Evolutionary conservation across 2,329 filamentous ascomycete species (phyloP), one percentile per base, ranked within the genome.

Genomic region (Epichloe sp.): DNA sequence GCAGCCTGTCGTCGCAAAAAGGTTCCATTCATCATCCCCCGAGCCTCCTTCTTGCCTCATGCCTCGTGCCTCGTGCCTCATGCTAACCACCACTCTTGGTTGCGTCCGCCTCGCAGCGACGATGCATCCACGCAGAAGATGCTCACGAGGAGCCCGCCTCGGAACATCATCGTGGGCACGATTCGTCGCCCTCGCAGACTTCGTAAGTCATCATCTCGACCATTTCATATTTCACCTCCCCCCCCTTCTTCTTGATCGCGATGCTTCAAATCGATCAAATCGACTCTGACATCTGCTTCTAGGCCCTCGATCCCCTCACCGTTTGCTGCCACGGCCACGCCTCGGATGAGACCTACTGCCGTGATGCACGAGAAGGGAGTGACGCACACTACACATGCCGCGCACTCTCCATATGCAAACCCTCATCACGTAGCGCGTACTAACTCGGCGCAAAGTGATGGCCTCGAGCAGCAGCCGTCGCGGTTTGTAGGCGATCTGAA

Each of bases 401-500:
- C 45, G 11, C 40, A n/a, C 17, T 40, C 50, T 15, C 47, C 47
- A 21, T 40, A 44, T 43, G 26, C 36, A 26, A 38, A 21, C 4
- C 52, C 17, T 17, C 12, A 4, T 38, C 11, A 17, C 31, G 34
- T 42, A 4, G 19, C 19, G 31, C 40, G 26, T 14, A 42, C 4
- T 4, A 41, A 43, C 17, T 44, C 47, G 8, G 38, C 23, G 26
- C 47, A 49, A 8, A 41, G n/a, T 17, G 42, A 49, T 43, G 12
- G 36, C 3, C 49, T 42, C 47, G 44, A 47, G 31, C 52, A 52
- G 10, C 60, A 61, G 40, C 65, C 66, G 0, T 68, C 67, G 1
- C 73, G 78, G 6, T 81, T 80, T 50, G 73, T 81, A 38, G 77
- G 78, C 17, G 78, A 81, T 57, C 58, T 80, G 31, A 82, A 79